A percentile compares a stretch with the other conserved stretches of the same genome.
Evolutionary conservation across 495 filamentous ascomycete genomes (phyloP).

Genomic region (Podospora comata): DNA sequence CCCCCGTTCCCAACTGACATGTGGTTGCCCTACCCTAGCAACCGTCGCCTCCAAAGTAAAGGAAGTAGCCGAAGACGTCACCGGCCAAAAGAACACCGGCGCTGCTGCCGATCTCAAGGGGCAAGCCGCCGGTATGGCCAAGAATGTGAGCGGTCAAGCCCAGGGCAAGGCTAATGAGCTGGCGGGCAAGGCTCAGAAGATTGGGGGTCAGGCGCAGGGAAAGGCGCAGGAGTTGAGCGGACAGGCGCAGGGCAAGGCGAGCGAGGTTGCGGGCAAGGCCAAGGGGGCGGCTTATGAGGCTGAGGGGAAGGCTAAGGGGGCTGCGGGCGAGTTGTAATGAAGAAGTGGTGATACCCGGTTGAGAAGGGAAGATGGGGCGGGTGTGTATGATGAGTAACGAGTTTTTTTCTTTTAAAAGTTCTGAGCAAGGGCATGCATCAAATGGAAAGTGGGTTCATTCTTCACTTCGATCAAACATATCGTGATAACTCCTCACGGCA

Average conservation of each 20-base stretch:
- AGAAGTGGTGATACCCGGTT: conserved; percentile 9
- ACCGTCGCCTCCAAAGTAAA: conserved; percentile 47
- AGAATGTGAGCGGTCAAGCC: conserved; percentile 32
- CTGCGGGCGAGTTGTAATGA: conserved; percentile 30
- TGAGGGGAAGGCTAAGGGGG: conserved; percentile 38
- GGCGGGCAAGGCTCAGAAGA: conserved; percentile 34
- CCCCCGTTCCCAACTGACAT: neutral
- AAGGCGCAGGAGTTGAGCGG: conserved; percentile 29
- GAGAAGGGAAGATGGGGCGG: too few species aligned
- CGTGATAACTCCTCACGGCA: too few species aligned
- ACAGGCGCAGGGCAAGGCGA: conserved; percentile 33
- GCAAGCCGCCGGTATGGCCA: conserved; percentile 27
- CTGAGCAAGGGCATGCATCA: too few species aligned
- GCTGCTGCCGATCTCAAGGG: conserved; percentile 21
- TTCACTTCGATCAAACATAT: too few species aligned
- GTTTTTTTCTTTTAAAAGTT: too few species aligned
- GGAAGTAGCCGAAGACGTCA: conserved; percentile 29
- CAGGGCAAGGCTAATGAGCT: conserved; percentile 34
- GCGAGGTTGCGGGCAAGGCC: conserved; percentile 31
- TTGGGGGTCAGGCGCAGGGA: conserved; percentile 30
- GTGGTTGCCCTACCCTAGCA: conserved; percentile 29
- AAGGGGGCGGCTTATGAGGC: conserved; percentile 25
- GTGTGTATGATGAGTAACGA: too few species aligned
- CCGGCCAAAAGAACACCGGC: conserved; percentile 7
- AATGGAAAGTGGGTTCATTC: too few species aligned